Base-by-base conservation (phyloP, 1,284 basidiomycete genomes). In the Wolfiporia cocos region DNA sequence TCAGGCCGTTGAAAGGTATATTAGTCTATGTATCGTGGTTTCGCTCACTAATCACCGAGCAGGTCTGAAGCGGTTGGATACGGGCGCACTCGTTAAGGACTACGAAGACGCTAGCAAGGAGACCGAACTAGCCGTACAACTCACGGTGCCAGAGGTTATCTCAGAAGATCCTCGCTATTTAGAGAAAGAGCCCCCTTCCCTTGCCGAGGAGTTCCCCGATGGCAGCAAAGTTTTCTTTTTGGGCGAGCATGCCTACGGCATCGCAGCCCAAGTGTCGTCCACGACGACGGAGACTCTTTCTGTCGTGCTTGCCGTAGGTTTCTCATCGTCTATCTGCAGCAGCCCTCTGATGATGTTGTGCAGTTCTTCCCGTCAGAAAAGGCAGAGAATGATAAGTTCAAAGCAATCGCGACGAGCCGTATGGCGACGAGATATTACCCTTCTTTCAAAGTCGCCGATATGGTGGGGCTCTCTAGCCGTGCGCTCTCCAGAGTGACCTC, bases 141-240 rank as follows among this genome's bases (percentile, higher is more conserved):
- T 93, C 71, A 74, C 79, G 14, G 76, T 96, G 9, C 70, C 78
- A 1, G 72, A 86, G 45, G 88, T 95, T 23, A 69, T 73, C 3
- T 91, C 86, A 5, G 91, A 96, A 63, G 93, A 97, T 58, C 86
- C 90, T 23, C 82, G 93, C 20, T 97, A 80, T 63, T 41, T 89
- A n/a, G 91, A 92, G 63, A 72, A 80, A 56, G 80, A 79, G 5
- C 81, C 95, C 0, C 86, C 91, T 2, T 82, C 91, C 0, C 67
- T 98, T 26, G 73, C 78, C 0, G 83, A 91, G 42, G 96, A 99
- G 61, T 98, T 92, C 67, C 93, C 94, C 0, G 79, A 81, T 1
- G 88, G 88, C 9, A 87, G 82, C 59, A 91, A 86, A 55, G 87
- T 98, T 32, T 96, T 99, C 67, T 99, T 97, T 80, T 75, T 99